Base-by-base conservation (phyloP, 2,329 filamentous ascomycete genomes). In the Tolypocladium inflatum region DNA sequence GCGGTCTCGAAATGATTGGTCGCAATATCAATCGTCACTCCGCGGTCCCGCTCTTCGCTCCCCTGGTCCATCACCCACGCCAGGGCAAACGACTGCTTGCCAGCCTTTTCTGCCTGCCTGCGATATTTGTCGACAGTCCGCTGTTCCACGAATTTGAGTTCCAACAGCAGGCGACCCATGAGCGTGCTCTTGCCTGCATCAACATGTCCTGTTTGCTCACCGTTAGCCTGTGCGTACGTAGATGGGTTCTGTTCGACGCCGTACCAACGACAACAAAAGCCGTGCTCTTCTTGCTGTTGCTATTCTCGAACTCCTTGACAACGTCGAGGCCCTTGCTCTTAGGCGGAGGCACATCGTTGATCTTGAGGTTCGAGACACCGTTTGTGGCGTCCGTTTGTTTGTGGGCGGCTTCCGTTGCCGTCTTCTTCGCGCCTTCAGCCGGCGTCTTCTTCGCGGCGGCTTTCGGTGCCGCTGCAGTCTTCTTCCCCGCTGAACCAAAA, bases 141-240 rank as follows among this genome's bases (percentile, higher is more conserved):
- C 68, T 96, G 85, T 64, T 96, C 90, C 8, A 99, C 86, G 33
- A 92, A 89, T 60, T 92, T 89, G 45, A 96, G 81, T 65, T 99
- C 94, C 48, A 93, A 86, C 6, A 99, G 77, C 35, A 99, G 74
- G n/a, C 94, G 86, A 0, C 93, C 94, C 93, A 99, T 97, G 42
- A 99, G 80, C 7, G 94, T 99, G 70, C 91, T 97, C 74, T 99
- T 99, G 56, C 94, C 94, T 56, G 95, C 93, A 71, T 99, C 94
- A 57, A 99, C 94, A 70, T 99, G 94, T 17, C 94, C 91, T 91
- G 21, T 41, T 17, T 41, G 19, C 48, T 51, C 48, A 9, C 19
- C 30, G 3, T 37, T 41, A 42, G 26, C 55, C 4, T 33, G 13
- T 11, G 21, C 5, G 15, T 13, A 35, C 19, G 17, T 21, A 15